Base-by-base conservation (phyloP, 805 yeast genomes). In the Candida ascalaphidarum region DNA sequence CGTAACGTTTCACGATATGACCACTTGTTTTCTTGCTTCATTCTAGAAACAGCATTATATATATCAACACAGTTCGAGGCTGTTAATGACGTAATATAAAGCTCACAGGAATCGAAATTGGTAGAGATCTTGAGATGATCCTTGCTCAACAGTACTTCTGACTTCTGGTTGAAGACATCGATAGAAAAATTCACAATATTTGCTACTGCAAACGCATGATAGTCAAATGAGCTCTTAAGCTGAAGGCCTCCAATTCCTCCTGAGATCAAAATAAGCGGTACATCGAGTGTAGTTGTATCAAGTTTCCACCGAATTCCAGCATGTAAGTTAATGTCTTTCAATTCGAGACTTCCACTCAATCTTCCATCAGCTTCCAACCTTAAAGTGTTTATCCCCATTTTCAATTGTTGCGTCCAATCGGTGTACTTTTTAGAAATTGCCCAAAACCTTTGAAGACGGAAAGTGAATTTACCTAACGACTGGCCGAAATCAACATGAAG, bases 31-130 rank as follows among this genome's bases (percentile, higher is more conserved):
- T 84, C 95, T 40, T 78, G 81, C 21, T 74, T 64, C 61, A 86
- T 77, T 40, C 95, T 64, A 28, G 69, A 52, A 12, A 83, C 56
- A 2, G 92, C 76, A 31, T 77, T 76, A 43, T 73, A 70, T 25
- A 92, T 77, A 50, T 88, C 96, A 37, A 79, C 65, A 17, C 84
- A 60, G 43, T 81, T 85, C 0, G 95, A 78, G 0, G 92, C 92
- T 0, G 94, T 79, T 44, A 92, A 64, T 0, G 95, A 85, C 0
- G 97, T 88, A 34, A 81, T 60, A 43, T 71, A 84, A 2, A 83
- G 44, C 32, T 72, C 73, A 11, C 78, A 61, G 0, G 72, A 58
- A 2, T 63, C 73, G 36, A 78, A 63, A 8, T 58, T 55, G 2
- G 70, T 48, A 3, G 58, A 51, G 0, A 74, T 80, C 33, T 61